These are phyloP conservation scores for Corinectria fuckeliana DNA, from an alignment of 2,329 filamentous ascomycete genomes.

Conservation along the genomic window DNA sequence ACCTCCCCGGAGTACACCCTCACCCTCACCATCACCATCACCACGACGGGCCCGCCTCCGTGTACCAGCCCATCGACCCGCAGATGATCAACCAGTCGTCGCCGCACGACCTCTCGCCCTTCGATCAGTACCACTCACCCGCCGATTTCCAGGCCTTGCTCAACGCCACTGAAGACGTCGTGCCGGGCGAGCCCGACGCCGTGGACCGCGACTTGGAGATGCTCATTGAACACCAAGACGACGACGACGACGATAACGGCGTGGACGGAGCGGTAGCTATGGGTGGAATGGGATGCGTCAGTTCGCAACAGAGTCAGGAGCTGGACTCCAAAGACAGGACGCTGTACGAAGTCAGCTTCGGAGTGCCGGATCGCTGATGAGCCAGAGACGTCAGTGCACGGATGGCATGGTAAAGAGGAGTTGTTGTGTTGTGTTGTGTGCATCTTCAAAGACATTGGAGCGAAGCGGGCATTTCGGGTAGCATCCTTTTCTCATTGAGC, in stretches of 20 bases:
- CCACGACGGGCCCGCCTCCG: conserved; percentile 43
- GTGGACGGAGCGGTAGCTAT: conserved; percentile 28
- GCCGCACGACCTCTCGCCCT: conserved; percentile 44
- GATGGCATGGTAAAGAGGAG: not conserved
- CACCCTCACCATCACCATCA: conserved; percentile 28
- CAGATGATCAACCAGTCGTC: conserved; percentile 59
- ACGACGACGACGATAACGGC: conserved; percentile 41
- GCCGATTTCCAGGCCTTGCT: conserved; percentile 62
- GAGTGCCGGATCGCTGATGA: conserved; percentile 22
- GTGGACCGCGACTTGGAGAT: conserved; percentile 60
- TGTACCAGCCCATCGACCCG: conserved; percentile 65
- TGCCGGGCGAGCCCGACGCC: conserved; percentile 43
- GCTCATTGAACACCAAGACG: conserved; percentile 55
- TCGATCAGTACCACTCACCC: conserved; percentile 51
- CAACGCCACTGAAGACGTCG: conserved; percentile 53
- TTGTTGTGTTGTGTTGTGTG: not conserved
- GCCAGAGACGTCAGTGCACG: not conserved
- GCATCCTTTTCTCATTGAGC: conserved; percentile 12
- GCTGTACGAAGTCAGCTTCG: conserved; percentile 42
- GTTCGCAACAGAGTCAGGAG: conserved; percentile 17
- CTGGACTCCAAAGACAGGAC: conserved; percentile 33
- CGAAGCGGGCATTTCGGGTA: conserved; percentile 28
- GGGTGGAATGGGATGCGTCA: conserved; percentile 20
- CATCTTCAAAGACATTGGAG: conserved; percentile 9
- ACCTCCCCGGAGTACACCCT: conserved; percentile 39